Base-by-base conservation (phyloP, 495 filamentous ascomycete species). In the Xylaria castorea region DNA sequence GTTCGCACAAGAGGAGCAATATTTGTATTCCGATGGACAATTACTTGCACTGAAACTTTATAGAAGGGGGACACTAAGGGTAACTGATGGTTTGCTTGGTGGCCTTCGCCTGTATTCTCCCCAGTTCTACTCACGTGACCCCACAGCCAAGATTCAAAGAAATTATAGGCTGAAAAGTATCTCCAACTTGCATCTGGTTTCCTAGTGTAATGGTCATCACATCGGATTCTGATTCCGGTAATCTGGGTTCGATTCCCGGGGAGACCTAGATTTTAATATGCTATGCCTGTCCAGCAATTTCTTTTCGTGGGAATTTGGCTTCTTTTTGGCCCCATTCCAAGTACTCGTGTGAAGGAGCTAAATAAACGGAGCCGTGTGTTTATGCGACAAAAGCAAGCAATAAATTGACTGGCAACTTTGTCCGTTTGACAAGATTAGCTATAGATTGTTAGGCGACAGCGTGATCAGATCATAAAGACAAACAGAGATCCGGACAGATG, bases 201-300 rank as follows among this genome's bases (percentile, higher is more conserved):
- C 70, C 61, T 74, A 71, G 72, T 74, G 72, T 74, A 74, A 71
- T 74, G 72, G 72, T 67, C 66, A 74, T 71, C 72, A 74, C 72
- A 71, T 60, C 50, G 72, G 72, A 71, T 74, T 74, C 72, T 74
- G 72, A 71, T 78, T 80, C 78, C 75, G 74, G 73, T 76, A 75
- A 80, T 79, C 76, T 80, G 78, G 78, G 78, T 80, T 80, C 78
- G 78, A 80, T 80, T 80, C 78, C 78, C 78, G 76, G 76, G 76
- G 78, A 80, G 78, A 80, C 78, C 78, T 79, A 7, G 0, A 27
- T 7, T 46, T 70, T 30, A 12, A 32, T 70, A 32, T 62, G 7
- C 38, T 18, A n/a, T n/a, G n/a, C n/a, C n/a, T n/a, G n/a, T 60
- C 4, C 48, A 25, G 2, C 18, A 27, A 0, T 50, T 5, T 44